phyloP scores from a whole-genome alignment of 2,329 filamentous ascomycete species.

The Fusarium sp. region DNA sequence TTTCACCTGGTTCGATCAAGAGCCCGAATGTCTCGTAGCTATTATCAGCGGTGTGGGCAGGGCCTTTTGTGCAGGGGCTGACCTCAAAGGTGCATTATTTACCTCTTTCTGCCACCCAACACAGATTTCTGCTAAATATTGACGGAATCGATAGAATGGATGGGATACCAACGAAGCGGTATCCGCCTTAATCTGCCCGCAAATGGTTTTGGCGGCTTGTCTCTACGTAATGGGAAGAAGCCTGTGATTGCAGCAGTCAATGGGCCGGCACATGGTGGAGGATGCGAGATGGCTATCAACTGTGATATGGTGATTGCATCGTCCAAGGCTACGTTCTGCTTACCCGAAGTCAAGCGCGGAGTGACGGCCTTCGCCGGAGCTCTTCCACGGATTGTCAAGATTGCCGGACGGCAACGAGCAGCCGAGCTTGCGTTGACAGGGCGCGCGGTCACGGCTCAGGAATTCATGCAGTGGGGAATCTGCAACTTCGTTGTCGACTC shows the following conservation, averaged over 20 bases:
- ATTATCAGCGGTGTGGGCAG: no score
- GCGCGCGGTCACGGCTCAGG: slow-evolving; percentile 46
- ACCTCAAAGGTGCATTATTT: no score
- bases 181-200: neutral
- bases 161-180: no score
- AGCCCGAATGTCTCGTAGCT: no score
- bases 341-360: slow-evolving; percentile 72
- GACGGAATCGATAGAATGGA: no score
- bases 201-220: slow-evolving; percentile 56
- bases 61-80: no score
- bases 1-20: no score
- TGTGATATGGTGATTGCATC: slow-evolving; percentile 72
- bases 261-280: slow-evolving; percentile 53
- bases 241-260: slow-evolving; percentile 54
- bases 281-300: slow-evolving; percentile 57
- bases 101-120: no score
- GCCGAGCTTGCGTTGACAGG: slow-evolving; percentile 55
- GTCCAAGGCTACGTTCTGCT: slow-evolving; percentile 65
- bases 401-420: slow-evolving; percentile 54
- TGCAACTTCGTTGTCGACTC: slow-evolving; percentile 22
- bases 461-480: slow-evolving; percentile 53
- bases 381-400: slow-evolving; percentile 63
- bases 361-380: slow-evolving; percentile 71
- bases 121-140: no score
- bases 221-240: slow-evolving; percentile 54